Evolutionary conservation across 2,329 filamentous ascomycete species (phyloP).

Genomic region (Fusarium decemcellulare): DNA sequence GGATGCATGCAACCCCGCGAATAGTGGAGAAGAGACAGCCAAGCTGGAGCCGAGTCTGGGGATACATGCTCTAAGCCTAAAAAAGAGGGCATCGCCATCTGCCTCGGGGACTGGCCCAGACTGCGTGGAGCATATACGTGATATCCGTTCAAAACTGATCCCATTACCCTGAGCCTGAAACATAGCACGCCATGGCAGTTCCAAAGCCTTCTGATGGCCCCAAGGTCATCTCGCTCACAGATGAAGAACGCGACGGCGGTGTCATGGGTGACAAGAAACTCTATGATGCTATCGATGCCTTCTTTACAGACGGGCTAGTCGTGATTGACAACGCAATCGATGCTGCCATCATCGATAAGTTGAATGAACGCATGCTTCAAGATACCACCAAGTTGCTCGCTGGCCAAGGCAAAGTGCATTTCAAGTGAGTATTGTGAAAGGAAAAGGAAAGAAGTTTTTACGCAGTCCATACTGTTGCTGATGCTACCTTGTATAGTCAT

Average conservation of each 20-base stretch:
- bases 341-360: constrained; percentile 46
- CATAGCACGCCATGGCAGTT: not conserved
- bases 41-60: no score
- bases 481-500: not conserved
- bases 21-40: no score
- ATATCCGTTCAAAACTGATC: not conserved
- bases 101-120: no score
- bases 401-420: constrained; percentile 22
- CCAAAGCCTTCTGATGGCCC: constrained; percentile 1
- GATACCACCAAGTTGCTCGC: constrained; percentile 40
- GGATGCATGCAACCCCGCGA: no score
- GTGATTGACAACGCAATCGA: constrained; percentile 46
- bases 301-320: constrained; percentile 44
- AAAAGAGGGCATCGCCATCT: not conserved
- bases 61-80: no score
- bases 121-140: no score
- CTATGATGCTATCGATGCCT: constrained; percentile 45
- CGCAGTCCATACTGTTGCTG: no score
- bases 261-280: constrained; percentile 44
- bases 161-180: not conserved
- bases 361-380: constrained; percentile 43
- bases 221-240: constrained; percentile 27
- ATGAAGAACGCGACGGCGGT: constrained; percentile 43
- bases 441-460: no score
- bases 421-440: not conserved